Evolutionary conservation across 306 rosid species (phyloP).

Genomic region (Trifolium dubium): DNA sequence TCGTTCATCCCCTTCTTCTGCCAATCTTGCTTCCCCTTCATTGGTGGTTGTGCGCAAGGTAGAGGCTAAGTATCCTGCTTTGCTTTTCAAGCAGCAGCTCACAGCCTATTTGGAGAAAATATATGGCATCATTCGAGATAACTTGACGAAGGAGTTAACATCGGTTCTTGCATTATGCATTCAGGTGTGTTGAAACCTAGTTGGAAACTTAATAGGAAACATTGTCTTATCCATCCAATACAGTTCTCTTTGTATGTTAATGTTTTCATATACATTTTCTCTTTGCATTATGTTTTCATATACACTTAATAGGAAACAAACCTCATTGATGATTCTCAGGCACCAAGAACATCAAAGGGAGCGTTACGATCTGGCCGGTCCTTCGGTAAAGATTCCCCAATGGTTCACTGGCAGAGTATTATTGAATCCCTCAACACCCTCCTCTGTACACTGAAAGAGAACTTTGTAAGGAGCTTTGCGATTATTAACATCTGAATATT

Average conservation of each 20-base stretch:
- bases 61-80: conserved; percentile 98
- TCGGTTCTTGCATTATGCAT: conserved; percentile 79
- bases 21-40: conserved; percentile 64
- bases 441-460: conserved; percentile 88
- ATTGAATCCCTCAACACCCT: conserved; percentile 84
- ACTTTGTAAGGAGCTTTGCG: conserved; percentile 70
- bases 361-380: conserved; percentile 87
- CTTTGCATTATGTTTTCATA: too few relatives aligned
- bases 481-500: conserved; percentile 17
- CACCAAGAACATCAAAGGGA: conserved; percentile 89
- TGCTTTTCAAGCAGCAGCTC: conserved; percentile 99
- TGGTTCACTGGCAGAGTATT: conserved; percentile 94
- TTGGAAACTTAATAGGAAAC: conserved; percentile 9
- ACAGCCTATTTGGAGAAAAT: conserved; percentile 98
- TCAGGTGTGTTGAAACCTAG: conserved; percentile 65
- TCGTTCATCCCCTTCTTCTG: conserved; percentile 94
- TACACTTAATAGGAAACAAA: too few relatives aligned
- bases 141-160: conserved; percentile 87
- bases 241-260: conserved; percentile 19
- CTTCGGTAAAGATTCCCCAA: conserved; percentile 84
- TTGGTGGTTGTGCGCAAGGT: conserved; percentile 80
- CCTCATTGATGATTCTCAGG: conserved; percentile 57
- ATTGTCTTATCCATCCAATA: conserved; percentile 14
- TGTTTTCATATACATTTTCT: conserved; percentile 17
- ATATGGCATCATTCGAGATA: conserved; percentile 94